phyloP scores from a whole-genome alignment of 2,329 filamentous ascomycete genomes.

The Fusarium newnesense region DNA sequence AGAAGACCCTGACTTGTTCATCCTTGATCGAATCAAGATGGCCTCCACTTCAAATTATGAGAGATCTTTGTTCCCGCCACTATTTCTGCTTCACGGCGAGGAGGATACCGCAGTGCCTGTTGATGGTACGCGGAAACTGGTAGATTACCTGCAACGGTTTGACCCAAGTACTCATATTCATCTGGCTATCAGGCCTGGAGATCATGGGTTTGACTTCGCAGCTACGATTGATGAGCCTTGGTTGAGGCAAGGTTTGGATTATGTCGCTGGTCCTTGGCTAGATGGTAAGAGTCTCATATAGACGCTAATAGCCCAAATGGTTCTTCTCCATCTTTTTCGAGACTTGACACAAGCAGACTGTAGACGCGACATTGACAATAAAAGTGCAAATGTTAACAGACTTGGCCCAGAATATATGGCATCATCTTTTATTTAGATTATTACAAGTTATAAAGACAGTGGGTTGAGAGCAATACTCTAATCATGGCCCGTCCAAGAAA shows the following conservation, averaged over 20 bases:
- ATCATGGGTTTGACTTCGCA: background rate
- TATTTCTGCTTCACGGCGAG: background rate
- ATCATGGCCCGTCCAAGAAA: background rate
- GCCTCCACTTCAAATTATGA: rapidly evolving
- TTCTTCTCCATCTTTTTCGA: rapidly evolving
- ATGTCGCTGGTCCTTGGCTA: too few relatives aligned
- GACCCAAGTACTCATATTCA: background rate
- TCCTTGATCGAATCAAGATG: background rate
- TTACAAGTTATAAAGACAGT: background rate
- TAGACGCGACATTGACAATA: background rate
- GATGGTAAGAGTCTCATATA: background rate
- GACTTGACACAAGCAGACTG: too few relatives aligned
- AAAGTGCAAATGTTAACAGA: background rate
- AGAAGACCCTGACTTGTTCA: background rate
- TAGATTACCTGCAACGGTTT: background rate
- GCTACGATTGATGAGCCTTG: background rate
- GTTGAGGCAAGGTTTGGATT: background rate
- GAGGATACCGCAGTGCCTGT: background rate
- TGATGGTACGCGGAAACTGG: background rate
- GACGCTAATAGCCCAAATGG: rapidly evolving
- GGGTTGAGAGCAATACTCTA: background rate
- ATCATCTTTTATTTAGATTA: background rate
- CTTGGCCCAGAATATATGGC: rapidly evolving
- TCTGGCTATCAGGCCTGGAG: background rate
- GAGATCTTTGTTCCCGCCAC: background rate